Base-by-base conservation (phyloP, 495 filamentous ascomycete species). In the Lasiosphaeris hirsuta region DNA sequence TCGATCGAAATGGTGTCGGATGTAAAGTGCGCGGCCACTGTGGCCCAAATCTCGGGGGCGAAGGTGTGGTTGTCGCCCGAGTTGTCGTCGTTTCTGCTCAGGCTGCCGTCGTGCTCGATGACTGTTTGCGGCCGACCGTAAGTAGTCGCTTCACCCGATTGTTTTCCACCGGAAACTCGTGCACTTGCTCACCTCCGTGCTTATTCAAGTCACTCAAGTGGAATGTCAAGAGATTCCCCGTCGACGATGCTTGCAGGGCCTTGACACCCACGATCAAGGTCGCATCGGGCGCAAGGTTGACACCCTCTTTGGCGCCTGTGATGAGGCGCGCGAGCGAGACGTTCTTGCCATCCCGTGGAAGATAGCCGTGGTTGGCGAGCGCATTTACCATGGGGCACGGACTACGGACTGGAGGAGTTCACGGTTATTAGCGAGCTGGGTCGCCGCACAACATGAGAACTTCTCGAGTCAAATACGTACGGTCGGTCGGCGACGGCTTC, bases 291-390 rank as follows among this genome's bases (percentile, higher is more conserved):
- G 63, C 66, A 17, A 67, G 43, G 44, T 75, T 67, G 53, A 71
- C 62, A 8, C 59, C 63, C 13, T 64, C 59, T 8, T 62, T 61
- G 8, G 64, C 39, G 7, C 49, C 71, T 0, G 60, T 51, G 52
- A 72, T 54, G 13, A 67, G 57, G 6, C 54, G 57, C 13, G 67
- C 58, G 17, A 71, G 56, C 33, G 63, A 68, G 11, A 69, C 54
- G 18, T 66, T 57, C n/a, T 72, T 63, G 40, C 83, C 82, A 61
- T 79, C 74, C 42, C 71, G 81, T 1, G 79, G 75, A 13, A 86
- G 71, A 56, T 81, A 84, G 49, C 71, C 73, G 63, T 84, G 81
- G 69, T 84, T 84, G 1, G 82, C 81, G 38, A 84, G 70, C 11
- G 78, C 71, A 61, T 85, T 84, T 17, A 85, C 66, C 54, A 77